These are phyloP conservation scores for Pascua sp. DNA, from an alignment of 1,284 basidiomycete species.

Conservation along the genomic window DNA sequence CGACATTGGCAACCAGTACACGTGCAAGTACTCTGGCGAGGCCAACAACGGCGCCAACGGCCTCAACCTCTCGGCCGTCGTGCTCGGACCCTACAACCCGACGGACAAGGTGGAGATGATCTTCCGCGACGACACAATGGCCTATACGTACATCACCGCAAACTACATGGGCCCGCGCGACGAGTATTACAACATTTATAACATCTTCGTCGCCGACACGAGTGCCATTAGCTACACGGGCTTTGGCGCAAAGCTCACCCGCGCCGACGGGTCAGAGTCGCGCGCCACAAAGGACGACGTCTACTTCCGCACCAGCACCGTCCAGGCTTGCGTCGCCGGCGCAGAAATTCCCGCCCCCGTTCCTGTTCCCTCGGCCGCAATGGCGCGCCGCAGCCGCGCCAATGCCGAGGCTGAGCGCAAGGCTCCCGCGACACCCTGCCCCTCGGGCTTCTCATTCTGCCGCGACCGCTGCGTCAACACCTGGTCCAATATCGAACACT, in stretches of 20 bases:
- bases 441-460: conserved; percentile 4
- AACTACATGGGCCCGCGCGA: conserved; percentile 7
- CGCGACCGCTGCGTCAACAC: conserved; percentile 7
- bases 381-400: neutral
- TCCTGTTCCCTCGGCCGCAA: conserved; percentile 3
- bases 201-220: conserved; percentile 7
- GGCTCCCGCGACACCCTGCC: neutral
- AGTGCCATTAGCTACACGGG: conserved; percentile 1
- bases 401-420: too few relatives aligned
- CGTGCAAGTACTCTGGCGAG: conserved; percentile 8
- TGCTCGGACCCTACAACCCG: conserved; percentile 9
- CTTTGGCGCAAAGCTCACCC: conserved; percentile 7
- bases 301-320: conserved; percentile 3
- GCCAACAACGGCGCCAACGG: conserved; percentile 1
- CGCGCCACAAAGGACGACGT: conserved; percentile 8
- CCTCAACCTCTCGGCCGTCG: conserved; percentile 12
- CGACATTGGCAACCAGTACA: conserved; percentile 8
- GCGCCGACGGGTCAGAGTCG: conserved; percentile 5
- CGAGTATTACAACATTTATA: conserved; percentile 7
- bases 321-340: conserved; percentile 9
- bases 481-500: conserved; percentile 11
- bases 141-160: conserved; percentile 1
- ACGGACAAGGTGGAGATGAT: conserved; percentile 11
- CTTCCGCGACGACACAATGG: conserved; percentile 1
- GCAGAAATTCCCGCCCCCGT: conserved; percentile 7